Base-by-base conservation (phyloP, 2,329 filamentous ascomycete genomes). In the Penicillium vulpinum region DNA sequence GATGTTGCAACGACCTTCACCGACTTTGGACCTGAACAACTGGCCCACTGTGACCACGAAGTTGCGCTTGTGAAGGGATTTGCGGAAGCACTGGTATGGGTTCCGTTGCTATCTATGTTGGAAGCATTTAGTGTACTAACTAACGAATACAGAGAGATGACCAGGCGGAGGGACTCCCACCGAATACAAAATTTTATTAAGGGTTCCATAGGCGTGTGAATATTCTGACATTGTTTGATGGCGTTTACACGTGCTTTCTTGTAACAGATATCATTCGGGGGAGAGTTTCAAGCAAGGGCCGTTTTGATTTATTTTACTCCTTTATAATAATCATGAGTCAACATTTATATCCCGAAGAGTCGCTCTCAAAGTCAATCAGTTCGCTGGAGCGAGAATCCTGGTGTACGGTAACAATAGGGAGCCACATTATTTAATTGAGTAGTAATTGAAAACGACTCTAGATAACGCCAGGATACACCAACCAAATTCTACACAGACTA, bases 1-100 rank as follows among this genome's bases (percentile, higher is more conserved):
- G 64, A 68, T 60, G 54, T 66, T 63, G 53, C 64, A 33, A 66
- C 40, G 15, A 66, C 59, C 4, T 67, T 67, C 28, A 28, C 38
- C 18, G 51, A 58, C 4, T 10, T 56, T 44, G 57, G 48, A 26
- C 51, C 48, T 41, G n/a, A 54, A 33, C 5, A 63, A 35, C 21
- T 26, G 31, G 48, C 28, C 5, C 33, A 5, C 26, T 62, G 55
- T 47, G 55, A 63, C 0, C 4, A 66, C 18, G 63, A 67, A 58
- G 45, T 55, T 35, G 38, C 10, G 22, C 59, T 61, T 52, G 58
- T 64, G 16, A 26, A 59, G 56, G 44, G 53, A 16, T 52, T 66
- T 48, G 62, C 53, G 10, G 47, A 60, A 28, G 0, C 11, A 24
- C 36, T 67, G 54, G 64, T 61, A 49, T 24, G 50, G 15, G 11